Conservation (phyloP, 1,284 basidiomycete species). For the Tilletia caries region DNA sequence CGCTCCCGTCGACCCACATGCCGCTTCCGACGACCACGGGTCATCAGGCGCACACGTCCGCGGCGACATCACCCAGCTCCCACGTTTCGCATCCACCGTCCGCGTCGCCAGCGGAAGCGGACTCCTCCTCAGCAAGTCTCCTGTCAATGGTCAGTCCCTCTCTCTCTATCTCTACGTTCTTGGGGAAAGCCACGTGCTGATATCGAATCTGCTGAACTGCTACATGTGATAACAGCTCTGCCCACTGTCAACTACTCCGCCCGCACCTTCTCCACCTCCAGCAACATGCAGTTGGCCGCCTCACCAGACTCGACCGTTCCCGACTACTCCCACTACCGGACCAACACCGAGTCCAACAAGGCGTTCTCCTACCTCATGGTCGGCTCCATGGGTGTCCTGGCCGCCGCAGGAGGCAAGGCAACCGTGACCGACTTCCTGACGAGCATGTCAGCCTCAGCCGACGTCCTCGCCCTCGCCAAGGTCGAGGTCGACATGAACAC, state of each 20-base stretch:
- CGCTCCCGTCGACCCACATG: slow-evolving; percentile 38
- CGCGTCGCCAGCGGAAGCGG: slow-evolving; percentile 29
- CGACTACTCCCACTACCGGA: slow-evolving; percentile 79
- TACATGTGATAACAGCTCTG: slow-evolving; percentile 25
- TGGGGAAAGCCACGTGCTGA: not conserved
- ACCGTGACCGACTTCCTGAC: slow-evolving; percentile 89
- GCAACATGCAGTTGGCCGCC: slow-evolving; percentile 34
- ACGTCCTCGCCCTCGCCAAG: slow-evolving; percentile 96
- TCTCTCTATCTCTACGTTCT: not conserved
- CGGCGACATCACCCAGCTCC: slow-evolving; percentile 36
- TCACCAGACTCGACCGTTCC: slow-evolving; percentile 67
- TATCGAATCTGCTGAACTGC: not conserved
- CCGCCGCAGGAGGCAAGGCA: slow-evolving; percentile 90
- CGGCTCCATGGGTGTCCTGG: slow-evolving; percentile 87
- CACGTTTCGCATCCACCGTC: slow-evolving; percentile 31
- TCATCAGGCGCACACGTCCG: slow-evolving; percentile 26
- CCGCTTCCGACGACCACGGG: slow-evolving; percentile 31
- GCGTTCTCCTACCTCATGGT: slow-evolving; percentile 96
- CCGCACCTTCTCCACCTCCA: slow-evolving; percentile 47
- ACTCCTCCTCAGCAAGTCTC: slow-evolving; percentile 31
- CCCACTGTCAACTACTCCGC: slow-evolving; percentile 28
- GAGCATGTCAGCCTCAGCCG: slow-evolving; percentile 94
- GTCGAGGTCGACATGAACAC: slow-evolving; percentile 86
- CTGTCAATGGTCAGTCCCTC: slow-evolving; percentile 34
- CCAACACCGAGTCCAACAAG: slow-evolving; percentile 69